These are phyloP conservation scores for Tetracladium maxilliforme DNA, from an alignment of 2,329 filamentous ascomycete species.

Conservation along the genomic window DNA sequence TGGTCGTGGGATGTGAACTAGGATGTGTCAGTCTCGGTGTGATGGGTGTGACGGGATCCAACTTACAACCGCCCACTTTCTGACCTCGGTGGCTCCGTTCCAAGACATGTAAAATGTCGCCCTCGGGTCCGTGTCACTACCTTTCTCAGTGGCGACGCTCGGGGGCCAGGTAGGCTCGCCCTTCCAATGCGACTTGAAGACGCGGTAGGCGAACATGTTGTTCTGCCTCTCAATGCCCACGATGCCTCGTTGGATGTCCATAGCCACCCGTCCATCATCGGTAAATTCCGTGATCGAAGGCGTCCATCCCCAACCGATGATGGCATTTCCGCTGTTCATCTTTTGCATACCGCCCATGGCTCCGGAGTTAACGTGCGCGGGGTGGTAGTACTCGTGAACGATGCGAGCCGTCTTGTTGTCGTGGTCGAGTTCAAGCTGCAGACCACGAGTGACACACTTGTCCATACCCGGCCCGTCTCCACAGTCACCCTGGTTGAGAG, in stretches of 20 bases:
- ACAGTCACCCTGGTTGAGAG: not conserved
- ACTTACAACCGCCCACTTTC: too few relatives aligned
- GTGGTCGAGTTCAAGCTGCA: not conserved
- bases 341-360: not conserved
- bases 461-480: not conserved
- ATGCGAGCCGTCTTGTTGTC: not conserved
- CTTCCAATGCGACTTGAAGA: too few relatives aligned
- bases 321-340: not conserved
- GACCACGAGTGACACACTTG: not conserved
- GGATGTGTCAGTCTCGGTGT: not conserved
- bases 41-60: not conserved
- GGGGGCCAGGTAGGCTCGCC: too few relatives aligned
- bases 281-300: not conserved
- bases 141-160: too few relatives aligned
- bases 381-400: not conserved
- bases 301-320: not conserved
- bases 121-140: too few relatives aligned
- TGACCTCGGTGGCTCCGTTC: too few relatives aligned
- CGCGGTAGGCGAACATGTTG: too few relatives aligned
- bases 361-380: not conserved
- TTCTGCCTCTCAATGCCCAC: too few relatives aligned
- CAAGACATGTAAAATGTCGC: too few relatives aligned
- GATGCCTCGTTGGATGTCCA: too few relatives aligned
- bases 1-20: not conserved
- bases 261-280: not conserved